Evolutionary conservation across 2,329 filamentous ascomycete genomes (phyloP), one percentile per base, ranked within the genome.

Genomic region (Cyphellophora europaea): DNA sequence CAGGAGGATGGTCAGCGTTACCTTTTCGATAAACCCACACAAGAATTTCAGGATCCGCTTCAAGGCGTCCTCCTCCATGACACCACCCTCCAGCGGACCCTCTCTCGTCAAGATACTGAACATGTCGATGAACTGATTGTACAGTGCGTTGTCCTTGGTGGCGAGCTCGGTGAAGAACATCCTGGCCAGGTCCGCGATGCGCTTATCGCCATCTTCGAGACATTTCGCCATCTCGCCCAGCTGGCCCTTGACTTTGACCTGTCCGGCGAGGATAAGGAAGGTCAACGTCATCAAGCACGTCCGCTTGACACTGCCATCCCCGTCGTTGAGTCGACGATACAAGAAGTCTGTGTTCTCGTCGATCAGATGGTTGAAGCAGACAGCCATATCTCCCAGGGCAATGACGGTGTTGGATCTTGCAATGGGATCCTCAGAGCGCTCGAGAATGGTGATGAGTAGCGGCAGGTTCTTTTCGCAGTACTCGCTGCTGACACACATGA

Each of bases 81-180:
- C 44, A 5, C 45, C 45, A 12, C 47, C 47, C 19, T 49, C 44
- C 47, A 98, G 67, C 18, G 69, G 74, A 35, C 74, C 74, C 49
- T 93, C 89, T 0, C 87, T 82, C 38, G 84, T 91, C 30, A 98
- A 68, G 45, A 96, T 65, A 53, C 83, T 89, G 61, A 98, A 98
- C 85, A 98, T 96, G 56, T 98, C 91, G 17, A 98, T 87, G 61
- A 98, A 98, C 63, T 98, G 89, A 57, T 98, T 98, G 61, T 98
- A 98, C 2, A 98, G 86, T 2, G 91, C 91, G 54, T 98, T 98
- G 57, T 98, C 91, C 66, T 98, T 98, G 49, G 87, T 94, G 42
- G 88, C 87, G 36, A 98, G 72, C 61, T 98, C 91, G 0, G 86
- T 89, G 61, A 98, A 98, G 74, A 98, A 98, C 89, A 96, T 96